Base-by-base conservation (phyloP, 257 asterid species). In the Solanum virginianum region DNA sequence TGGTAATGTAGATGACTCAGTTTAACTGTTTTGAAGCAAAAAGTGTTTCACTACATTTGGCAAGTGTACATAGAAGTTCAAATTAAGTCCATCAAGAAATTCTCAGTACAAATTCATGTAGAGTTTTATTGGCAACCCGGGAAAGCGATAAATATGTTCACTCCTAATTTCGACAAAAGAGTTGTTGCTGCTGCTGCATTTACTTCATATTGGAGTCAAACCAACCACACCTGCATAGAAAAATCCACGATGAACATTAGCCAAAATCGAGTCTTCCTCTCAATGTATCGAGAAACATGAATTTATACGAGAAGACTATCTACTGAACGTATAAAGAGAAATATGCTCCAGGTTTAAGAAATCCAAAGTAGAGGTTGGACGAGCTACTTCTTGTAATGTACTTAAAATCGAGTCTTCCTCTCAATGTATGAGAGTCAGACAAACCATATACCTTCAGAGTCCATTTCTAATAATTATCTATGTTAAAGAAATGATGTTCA, bases 161-260 rank as follows among this genome's bases (percentile, higher is more conserved):
- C 51, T 84, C 56, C 29, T 32, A 43, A 22, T 14, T 63, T 41
- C 55, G 18, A 66, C n/a, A 17, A 70, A 49, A 49, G 32, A 26
- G 36, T 47, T 53, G 82, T 14, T 53, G 51, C 43, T 53, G 32
- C 68, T 68, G 75, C 45, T 36, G 77, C 65, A 56, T 83, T 81
- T 55, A 79, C 55, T 51, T 92, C 88, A 94, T 87, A 87, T 81
- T 47, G 98, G 98, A 84, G 98, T 95, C 91, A 95, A 88, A 60
- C 98, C 98, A 86, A 95, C 94, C 36, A 95, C 94, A n/a, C 98
- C 94, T 91, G 91, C 88, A 82, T 36, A 72, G 65, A n/a, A 72
- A 80, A 5, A 59, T 14, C 4, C 11, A 71, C 36, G 12, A 77
- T 26, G 55, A 36, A 14, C 18, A 47, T 69, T 74, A 65, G 60